Percentiles rank a stretch among this genome's conserved stretches.
These are phyloP conservation scores for Extremus antarcticus DNA, from an alignment of 495 filamentous ascomycete genomes.

Conservation along the genomic window DNA sequence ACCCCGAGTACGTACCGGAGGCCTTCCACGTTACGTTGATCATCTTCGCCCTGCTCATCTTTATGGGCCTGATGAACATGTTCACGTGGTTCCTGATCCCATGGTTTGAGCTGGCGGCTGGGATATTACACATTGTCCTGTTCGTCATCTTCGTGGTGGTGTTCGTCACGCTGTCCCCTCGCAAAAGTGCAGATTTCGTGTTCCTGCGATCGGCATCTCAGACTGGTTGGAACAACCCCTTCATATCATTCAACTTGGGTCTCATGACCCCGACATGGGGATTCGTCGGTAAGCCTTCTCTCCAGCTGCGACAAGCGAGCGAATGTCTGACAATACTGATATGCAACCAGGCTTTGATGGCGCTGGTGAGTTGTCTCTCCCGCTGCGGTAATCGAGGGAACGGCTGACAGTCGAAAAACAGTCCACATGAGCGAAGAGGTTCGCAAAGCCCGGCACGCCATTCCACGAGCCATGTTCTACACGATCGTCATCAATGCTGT, in stretches of 20 bases:
- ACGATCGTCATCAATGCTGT: conserved; percentile 1
- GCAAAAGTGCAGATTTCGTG: conserved; percentile 34
- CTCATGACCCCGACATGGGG: not conserved
- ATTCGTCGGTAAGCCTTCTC: conserved; percentile 5
- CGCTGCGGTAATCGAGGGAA: not conserved
- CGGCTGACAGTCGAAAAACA: not conserved
- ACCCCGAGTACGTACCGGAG: conserved; percentile 32
- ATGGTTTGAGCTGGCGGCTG: conserved; percentile 36
- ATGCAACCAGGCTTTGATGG: not conserved
- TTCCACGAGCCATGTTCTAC: conserved; percentile 8
- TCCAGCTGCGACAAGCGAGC: not conserved
- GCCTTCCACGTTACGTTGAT: conserved; percentile 40
- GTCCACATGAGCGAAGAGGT: conserved; percentile 1
- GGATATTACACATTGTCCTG: conserved; percentile 40
- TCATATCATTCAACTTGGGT: not conserved
- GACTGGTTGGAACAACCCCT: not conserved
- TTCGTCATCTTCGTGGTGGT: conserved; percentile 37
- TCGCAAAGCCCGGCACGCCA: conserved; percentile 1
- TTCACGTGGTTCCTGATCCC: conserved; percentile 34
- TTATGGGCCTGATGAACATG: conserved; percentile 35
- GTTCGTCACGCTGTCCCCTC: conserved; percentile 33
- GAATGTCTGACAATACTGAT: not conserved
- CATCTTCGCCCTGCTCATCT: conserved; percentile 35
- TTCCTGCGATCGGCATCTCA: conserved; percentile 17
- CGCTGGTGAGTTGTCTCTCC: too few relatives aligned